A percentile compares a stretch with the other conserved stretches of the same genome.
phyloP scores from a whole-genome alignment of 2,329 filamentous ascomycete genomes.

The Penicillium sp. region DNA sequence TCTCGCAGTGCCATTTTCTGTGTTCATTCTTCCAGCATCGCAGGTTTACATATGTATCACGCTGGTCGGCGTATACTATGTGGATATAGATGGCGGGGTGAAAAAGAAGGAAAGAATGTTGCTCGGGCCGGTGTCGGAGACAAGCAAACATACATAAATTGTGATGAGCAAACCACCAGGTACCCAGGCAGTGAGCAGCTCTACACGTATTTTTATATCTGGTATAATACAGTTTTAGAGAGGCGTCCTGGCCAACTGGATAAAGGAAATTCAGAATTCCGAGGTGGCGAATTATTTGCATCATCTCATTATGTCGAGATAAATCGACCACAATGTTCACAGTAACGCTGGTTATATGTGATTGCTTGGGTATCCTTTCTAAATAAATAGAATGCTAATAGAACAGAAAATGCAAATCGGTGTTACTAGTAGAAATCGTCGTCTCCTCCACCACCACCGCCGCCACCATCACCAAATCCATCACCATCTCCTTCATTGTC shows the following conservation, averaged over 20 bases:
- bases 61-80: neutral
- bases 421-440: conserved; percentile 38
- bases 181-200: no score
- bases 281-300: neutral
- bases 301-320: neutral
- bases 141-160: neutral
- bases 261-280: neutral
- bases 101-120: neutral
- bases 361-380: conserved; percentile 13
- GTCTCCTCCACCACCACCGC: conserved; percentile 50
- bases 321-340: neutral
- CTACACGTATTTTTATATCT: no score
- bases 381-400: neutral
- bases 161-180: neutral
- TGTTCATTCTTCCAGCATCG: conserved; percentile 22
- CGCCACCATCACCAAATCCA: conserved; percentile 53
- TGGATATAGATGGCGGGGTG: neutral
- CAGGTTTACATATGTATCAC: neutral
- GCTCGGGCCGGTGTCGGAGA: conserved; percentile 12
- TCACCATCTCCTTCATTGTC: conserved; percentile 54
- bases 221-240: neutral
- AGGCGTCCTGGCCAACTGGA: neutral
- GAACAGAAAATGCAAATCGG: conserved; percentile 26
- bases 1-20: conserved; percentile 23
- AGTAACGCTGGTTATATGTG: neutral